phyloP scores from a whole-genome alignment of 495 filamentous ascomycete genomes.

The Lasiosphaeria hispida region DNA sequence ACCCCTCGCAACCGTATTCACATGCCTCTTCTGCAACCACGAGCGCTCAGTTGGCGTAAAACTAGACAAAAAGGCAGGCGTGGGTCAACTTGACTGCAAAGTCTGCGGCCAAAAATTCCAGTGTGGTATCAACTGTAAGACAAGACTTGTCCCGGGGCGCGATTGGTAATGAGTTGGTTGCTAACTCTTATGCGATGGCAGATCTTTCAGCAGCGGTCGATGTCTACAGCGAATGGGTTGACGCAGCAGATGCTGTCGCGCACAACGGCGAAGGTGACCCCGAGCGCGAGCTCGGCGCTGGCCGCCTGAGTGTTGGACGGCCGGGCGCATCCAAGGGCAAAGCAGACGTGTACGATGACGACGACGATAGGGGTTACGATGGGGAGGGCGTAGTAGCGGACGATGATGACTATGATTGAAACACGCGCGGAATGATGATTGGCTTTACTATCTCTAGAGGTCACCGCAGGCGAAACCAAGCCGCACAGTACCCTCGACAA shows the following conservation, averaged over 20 bases:
- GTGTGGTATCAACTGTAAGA: constrained; percentile 85
- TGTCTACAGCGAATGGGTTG: constrained; percentile 97
- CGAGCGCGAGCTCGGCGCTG: background rate
- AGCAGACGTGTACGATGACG: constrained; percentile 44
- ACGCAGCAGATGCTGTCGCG: constrained; percentile 68
- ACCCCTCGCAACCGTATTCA: constrained; percentile 80
- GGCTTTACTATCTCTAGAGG: background rate
- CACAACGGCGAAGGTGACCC: constrained; percentile 27
- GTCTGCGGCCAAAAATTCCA: constrained; percentile 92
- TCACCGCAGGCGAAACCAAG: too few species aligned
- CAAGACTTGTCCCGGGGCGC: background rate
- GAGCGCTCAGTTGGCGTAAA: constrained; percentile 86
- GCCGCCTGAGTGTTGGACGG: constrained; percentile 12
- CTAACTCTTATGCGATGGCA: constrained; percentile 29
- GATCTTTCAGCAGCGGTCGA: constrained; percentile 88
- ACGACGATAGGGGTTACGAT: constrained; percentile 44
- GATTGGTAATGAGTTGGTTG: background rate
- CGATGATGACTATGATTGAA: constrained; percentile 43
- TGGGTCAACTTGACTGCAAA: constrained; percentile 84
- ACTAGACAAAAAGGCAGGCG: constrained; percentile 84
- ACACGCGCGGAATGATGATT: background rate
- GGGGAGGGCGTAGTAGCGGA: constrained; percentile 44
- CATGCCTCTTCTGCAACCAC: constrained; percentile 98
- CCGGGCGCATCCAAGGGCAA: constrained; percentile 23
- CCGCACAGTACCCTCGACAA: too few species aligned